These are phyloP conservation scores for Cucurbita maxima DNA, from an alignment of 306 rosid genomes.

Conservation along the genomic window DNA sequence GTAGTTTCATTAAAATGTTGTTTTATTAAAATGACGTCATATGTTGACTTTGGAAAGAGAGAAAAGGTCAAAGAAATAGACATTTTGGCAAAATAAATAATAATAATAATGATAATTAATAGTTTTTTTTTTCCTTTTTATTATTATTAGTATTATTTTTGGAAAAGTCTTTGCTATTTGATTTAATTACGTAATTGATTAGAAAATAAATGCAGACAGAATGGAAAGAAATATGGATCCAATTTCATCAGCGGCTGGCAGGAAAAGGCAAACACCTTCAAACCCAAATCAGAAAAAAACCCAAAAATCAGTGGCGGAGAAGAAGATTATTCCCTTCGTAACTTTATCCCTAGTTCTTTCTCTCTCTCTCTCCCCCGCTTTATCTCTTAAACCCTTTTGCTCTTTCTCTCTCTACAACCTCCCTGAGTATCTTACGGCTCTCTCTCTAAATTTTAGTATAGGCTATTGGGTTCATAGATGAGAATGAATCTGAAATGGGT, in stretches of 20 bases:
- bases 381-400: background rate
- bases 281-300: background rate
- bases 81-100: background rate
- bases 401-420: background rate
- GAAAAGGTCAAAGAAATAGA: background rate
- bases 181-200: background rate
- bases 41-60: background rate
- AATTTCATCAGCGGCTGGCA: background rate
- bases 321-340: background rate
- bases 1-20: too few relatives aligned
- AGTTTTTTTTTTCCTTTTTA: too few relatives aligned
- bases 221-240: background rate
- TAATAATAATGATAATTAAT: background rate
- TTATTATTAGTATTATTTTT: too few relatives aligned
- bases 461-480: background rate
- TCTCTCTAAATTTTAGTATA: background rate
- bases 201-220: background rate
- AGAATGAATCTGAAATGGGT: conserved; percentile 3
- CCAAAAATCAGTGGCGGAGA: conserved; percentile 17
- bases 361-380: conserved; percentile 7
- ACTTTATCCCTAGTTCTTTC: conserved; percentile 13
- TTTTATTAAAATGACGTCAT: background rate
- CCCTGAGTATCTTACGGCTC: conserved; percentile 2
- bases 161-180: background rate
- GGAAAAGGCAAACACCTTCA: background rate